These are phyloP conservation scores for Cladosporium sp. DNA, from an alignment of 2,329 filamentous ascomycete species.

Conservation along the genomic window DNA sequence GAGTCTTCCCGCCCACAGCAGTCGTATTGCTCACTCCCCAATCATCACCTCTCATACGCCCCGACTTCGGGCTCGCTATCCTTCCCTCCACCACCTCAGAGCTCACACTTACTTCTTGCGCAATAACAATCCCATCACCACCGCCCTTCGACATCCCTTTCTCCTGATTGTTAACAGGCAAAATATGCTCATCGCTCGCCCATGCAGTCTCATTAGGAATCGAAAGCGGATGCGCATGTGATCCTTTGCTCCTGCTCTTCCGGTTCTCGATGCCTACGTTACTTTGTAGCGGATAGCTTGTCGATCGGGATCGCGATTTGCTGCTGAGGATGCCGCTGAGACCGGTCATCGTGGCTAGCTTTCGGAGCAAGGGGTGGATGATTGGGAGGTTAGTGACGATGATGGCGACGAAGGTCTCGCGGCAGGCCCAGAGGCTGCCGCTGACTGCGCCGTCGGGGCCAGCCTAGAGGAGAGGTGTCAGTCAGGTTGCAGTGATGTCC, in stretches of 20 bases:
- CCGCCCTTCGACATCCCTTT: neutral
- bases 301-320: neutral
- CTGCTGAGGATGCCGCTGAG: constrained; percentile 11
- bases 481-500: neutral
- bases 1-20: constrained; percentile 4
- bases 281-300: constrained; percentile 5
- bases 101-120: neutral
- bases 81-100: neutral
- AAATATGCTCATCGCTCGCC: constrained; percentile 10
- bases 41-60: constrained; percentile 1
- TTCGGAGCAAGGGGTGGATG: constrained; percentile 7
- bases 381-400: constrained; percentile 14
- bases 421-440: constrained; percentile 10
- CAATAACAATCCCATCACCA: constrained; percentile 1
- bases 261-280: constrained; percentile 1
- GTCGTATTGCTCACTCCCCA: neutral
- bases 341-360: neutral
- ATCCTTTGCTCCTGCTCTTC: neutral
- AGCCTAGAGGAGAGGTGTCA: neutral
- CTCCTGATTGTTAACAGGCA: neutral
- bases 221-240: constrained; percentile 2
- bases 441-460: constrained; percentile 12
- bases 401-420: constrained; percentile 11
- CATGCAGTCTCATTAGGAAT: constrained; percentile 4
- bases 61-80: neutral